Base-by-base conservation (phyloP, 2,329 filamentous ascomycete genomes). In the Meredithiella fracta region DNA sequence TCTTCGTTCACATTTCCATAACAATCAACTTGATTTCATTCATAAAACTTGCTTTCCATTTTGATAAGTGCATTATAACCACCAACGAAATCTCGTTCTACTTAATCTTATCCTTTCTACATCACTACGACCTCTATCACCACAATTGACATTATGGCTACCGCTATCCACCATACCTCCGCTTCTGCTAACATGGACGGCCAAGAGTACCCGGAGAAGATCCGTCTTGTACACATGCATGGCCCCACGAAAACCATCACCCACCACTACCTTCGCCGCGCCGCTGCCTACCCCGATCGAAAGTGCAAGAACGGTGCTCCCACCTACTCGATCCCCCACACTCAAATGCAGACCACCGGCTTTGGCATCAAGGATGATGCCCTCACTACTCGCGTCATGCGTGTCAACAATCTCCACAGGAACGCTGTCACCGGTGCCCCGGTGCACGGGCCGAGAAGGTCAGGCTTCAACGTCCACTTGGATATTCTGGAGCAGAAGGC, bases 161-260 rank as follows among this genome's bases (percentile, higher is more conserved):
- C 31, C 20, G 6, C 31, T 29, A 52, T 38, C 31, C 50, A 20
- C 20, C 29, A 14, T 9, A 3, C 31, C 11, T 22, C 50, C 22
- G 29, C 50, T 31, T 22, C 50, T 38, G 29, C 50, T 31, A 11
- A 22, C 17, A 25, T 3, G 2, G 17, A 52, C 25, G n/a, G 25
- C 23, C 11, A 11, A 11, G 44, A 49, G 11, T 49, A 25, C 25
- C 22, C 44, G 3, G 44, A 49, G 44, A 49, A 26, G 22, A 25
- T 49, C 22, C 9, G n/a, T 25, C 7, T 49, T 4, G 15, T 42
- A 5, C 38, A 5, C 38, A 42, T n/a, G 8, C 29, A 38, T 8
- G 50, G 29, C 20, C 50, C 29, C 34, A 53, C 40, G 29, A 59
- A 59, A 50, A 47, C 42, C 40, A 37, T 59, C 23, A 49, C 53